Conservation (phyloP, 140 eudicot species). For the Senecio squalidus region DNA sequence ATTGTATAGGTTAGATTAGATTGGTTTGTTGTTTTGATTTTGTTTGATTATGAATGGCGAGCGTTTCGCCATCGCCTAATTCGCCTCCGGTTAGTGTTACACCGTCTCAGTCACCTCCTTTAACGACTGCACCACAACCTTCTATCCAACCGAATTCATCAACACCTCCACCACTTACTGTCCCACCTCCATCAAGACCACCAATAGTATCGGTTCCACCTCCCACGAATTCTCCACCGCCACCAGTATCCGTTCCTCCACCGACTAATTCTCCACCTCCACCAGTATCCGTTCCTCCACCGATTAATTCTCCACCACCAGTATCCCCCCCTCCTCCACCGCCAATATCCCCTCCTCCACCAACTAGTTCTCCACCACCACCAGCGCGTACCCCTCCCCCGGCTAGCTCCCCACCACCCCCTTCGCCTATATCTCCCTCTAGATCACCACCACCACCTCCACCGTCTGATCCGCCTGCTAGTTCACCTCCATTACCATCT, state of each 20-base stretch:
- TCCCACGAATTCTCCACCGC: conserved; percentile 19
- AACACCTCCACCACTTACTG: conserved; percentile 18
- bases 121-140: conserved; percentile 17
- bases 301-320: conserved; percentile 27
- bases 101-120: conserved; percentile 10
- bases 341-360: conserved; percentile 22
- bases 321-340: conserved; percentile 23
- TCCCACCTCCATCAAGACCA: conserved; percentile 22
- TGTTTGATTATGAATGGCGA: conserved; percentile 33
- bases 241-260: conserved; percentile 26
- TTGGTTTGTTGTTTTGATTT: conserved; percentile 1
- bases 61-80: conserved; percentile 29
- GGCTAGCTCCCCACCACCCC: conserved; percentile 15
- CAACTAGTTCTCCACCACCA: conserved; percentile 22
- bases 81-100: conserved; percentile 17
- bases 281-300: conserved; percentile 23
- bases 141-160: conserved; percentile 13
- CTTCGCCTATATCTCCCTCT: conserved; percentile 23
- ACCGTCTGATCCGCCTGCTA: conserved; percentile 1
- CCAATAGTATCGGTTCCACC: conserved; percentile 20
- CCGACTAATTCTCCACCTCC: conserved; percentile 20
- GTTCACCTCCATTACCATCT: conserved; percentile 26
- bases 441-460: conserved; percentile 27
- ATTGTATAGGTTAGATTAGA: not conserved
- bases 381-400: conserved; percentile 17